Evolutionary conservation across 495 filamentous ascomycete species (phyloP).

Genomic region (Neurospora sp.): DNA sequence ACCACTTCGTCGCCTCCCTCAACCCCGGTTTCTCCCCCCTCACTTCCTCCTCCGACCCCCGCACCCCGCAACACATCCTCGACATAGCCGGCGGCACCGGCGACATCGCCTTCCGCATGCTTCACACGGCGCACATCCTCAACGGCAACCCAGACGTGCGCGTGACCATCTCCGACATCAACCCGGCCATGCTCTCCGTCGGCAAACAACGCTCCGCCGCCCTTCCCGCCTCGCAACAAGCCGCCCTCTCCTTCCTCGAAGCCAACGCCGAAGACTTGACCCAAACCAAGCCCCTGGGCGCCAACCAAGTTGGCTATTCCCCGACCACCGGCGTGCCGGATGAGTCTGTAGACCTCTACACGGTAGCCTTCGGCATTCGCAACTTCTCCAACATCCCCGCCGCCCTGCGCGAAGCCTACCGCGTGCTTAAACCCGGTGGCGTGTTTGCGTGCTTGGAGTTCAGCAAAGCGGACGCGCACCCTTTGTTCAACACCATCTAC

Average conservation of each 20-base stretch:
- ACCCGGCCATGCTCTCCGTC: conserved; percentile 84
- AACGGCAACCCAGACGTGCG: conserved; percentile 67
- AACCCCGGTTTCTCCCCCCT: conserved; percentile 71
- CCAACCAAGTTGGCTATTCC: not conserved
- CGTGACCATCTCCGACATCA: conserved; percentile 92
- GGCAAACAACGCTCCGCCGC: conserved; percentile 60
- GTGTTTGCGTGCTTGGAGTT: conserved; percentile 98
- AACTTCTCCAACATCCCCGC: conserved; percentile 85
- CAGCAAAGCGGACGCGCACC: conserved; percentile 60
- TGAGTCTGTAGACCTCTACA: conserved; percentile 77
- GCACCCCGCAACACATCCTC: conserved; percentile 60
- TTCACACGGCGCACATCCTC: conserved; percentile 76
- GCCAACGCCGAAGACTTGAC: conserved; percentile 78
- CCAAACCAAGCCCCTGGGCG: conserved; percentile 12
- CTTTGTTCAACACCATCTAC: conserved; percentile 73
- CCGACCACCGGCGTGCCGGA: conserved; percentile 39
- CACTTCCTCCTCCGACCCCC: conserved; percentile 19
- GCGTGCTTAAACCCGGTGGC: conserved; percentile 87
- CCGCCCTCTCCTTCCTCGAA: conserved; percentile 62
- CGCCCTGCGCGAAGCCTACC: conserved; percentile 69
- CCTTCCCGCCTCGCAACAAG: conserved; percentile 36
- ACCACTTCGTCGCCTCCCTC: conserved; percentile 86
- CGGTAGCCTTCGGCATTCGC: conserved; percentile 93
- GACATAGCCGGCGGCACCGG: conserved; percentile 96
- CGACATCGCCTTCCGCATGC: conserved; percentile 95